A percentile compares a stretch with the other conserved stretches of the same genome.
Conservation (phyloP, 169 alveolate genomes). For the Eimeria falciformis region DNA sequence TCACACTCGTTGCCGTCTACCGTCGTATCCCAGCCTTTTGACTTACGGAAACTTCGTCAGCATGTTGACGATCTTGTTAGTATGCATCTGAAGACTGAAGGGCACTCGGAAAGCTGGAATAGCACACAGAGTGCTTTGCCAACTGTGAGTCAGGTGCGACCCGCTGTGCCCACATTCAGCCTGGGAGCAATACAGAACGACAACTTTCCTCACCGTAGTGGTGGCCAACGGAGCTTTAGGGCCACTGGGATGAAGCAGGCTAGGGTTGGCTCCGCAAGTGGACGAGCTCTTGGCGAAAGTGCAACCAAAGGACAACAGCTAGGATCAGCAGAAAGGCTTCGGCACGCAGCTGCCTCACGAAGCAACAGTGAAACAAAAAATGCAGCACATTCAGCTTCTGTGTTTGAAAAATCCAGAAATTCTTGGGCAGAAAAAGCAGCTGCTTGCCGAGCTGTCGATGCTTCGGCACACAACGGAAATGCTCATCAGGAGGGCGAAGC, state of each 20-base stretch:
- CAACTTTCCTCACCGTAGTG: background rate
- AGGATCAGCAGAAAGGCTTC: background rate
- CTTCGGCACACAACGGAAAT: background rate
- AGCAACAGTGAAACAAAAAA: background rate
- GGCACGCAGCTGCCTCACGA: background rate
- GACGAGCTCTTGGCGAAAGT: constrained; percentile 7
- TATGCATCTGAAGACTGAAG: too few species aligned
- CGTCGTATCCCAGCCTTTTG: too few species aligned
- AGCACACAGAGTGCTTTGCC: background rate
- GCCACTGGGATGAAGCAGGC: background rate
- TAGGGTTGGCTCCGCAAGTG: background rate
- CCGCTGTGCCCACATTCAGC: background rate
- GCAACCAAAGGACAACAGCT: constrained; percentile 10
- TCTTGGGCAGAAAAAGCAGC: constrained; percentile 48
- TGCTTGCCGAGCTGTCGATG: constrained; percentile 29
- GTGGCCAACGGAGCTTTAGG: background rate
- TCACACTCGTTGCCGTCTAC: too few species aligned
- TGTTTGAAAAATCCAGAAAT: constrained; percentile 35
- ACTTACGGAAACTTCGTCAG: too few species aligned
- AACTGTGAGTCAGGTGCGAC: background rate
- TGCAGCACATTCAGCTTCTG: constrained; percentile 46
- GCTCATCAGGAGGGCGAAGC: constrained; percentile 38
- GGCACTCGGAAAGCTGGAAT: too few species aligned
- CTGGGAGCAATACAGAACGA: background rate
- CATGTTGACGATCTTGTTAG: too few species aligned